Conservation (phyloP, 805 yeast species). For the Saccharomycopsis amapae region DNA sequence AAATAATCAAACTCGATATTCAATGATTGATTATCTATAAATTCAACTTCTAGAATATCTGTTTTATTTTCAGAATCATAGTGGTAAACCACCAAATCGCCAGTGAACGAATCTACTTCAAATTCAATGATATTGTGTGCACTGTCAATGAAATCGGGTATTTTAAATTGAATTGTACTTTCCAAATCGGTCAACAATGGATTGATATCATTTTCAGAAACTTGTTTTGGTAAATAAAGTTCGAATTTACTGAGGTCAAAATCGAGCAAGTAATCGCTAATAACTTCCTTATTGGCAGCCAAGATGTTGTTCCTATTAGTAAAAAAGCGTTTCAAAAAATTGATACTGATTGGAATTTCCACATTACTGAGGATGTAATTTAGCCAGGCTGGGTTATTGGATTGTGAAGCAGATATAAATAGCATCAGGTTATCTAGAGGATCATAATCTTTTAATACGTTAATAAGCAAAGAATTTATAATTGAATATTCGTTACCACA, state of each 20-base stretch:
- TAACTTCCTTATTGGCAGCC: neutral
- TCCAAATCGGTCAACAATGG: slow-evolving; percentile 2
- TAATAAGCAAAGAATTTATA: neutral
- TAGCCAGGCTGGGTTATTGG: slow-evolving; percentile 15
- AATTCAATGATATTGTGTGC: neutral
- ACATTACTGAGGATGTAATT: slow-evolving; percentile 5
- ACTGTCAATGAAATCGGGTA: slow-evolving; percentile 7
- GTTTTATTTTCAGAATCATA: neutral
- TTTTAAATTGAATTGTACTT: neutral
- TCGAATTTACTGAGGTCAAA: neutral
- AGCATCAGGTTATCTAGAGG: neutral
- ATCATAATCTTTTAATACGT: slow-evolving; percentile 3
- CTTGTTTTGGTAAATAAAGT: slow-evolving; percentile 10
- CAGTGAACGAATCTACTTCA: neutral
- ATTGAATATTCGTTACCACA: slow-evolving; percentile 1
- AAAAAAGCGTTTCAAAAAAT: slow-evolving; percentile 1
- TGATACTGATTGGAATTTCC: slow-evolving; percentile 7
- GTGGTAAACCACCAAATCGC: neutral
- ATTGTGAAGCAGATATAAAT: slow-evolving; percentile 2
- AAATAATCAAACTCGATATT: neutral
- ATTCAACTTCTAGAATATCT: neutral
- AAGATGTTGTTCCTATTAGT: neutral
- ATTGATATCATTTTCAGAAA: neutral
- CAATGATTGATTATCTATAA: neutral
- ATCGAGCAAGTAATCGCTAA: neutral